Evolutionary conservation across 2,329 filamentous ascomycete species (phyloP).

Genomic region (Xylaria sp.): DNA sequence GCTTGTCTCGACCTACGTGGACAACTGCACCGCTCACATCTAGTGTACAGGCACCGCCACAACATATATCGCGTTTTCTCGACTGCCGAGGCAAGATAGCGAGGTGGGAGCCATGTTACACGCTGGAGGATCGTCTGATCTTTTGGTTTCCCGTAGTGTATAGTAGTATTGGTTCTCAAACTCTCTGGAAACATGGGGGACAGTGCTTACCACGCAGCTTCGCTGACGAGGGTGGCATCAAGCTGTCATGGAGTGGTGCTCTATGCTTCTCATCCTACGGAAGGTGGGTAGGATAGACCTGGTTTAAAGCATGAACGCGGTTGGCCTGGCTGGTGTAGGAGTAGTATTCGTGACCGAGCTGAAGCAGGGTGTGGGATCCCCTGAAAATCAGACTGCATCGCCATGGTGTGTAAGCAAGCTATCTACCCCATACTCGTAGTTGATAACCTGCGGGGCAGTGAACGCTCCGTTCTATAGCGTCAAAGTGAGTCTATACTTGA

Average conservation of each 20-base stretch:
- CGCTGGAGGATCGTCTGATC: constrained; percentile 11
- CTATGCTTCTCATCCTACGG: background rate
- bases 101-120: background rate
- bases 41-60: background rate
- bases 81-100: background rate
- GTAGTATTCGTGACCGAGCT: constrained; percentile 13
- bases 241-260: background rate
- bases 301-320: background rate
- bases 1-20: background rate
- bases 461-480: background rate
- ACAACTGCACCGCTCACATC: background rate
- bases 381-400: constrained; percentile 17
- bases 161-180: constrained; percentile 21
- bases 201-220: background rate
- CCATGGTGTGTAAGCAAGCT: background rate
- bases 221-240: constrained; percentile 11
- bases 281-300: background rate
- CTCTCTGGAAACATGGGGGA: constrained; percentile 27
- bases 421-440: background rate
- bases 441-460: background rate
- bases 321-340: background rate
- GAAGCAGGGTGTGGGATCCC: constrained; percentile 21
- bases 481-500: background rate
- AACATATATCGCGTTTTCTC: background rate
- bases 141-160: constrained; percentile 5